These are phyloP conservation scores for Funneliformis geosporum DNA, from an alignment of 192 early-diverging fungal genomes.

Conservation along the genomic window DNA sequence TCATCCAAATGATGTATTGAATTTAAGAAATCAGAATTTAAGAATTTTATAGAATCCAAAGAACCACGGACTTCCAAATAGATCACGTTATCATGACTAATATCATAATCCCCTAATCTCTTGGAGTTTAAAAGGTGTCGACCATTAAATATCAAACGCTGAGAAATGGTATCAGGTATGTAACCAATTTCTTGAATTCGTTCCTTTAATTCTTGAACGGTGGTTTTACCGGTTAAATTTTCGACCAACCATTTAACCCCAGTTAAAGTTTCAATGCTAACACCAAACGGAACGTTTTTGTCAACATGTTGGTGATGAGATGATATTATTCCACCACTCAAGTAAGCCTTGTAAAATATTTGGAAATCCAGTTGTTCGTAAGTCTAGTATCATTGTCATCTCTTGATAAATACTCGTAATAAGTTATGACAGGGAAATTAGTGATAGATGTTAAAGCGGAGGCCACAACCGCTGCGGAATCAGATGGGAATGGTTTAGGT, in stretches of 20 bases:
- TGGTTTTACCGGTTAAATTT: neutral
- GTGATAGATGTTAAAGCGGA: neutral
- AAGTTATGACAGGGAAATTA: neutral
- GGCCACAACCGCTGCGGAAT: neutral
- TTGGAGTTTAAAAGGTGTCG: neutral
- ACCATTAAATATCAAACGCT: neutral
- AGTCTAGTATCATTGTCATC: neutral
- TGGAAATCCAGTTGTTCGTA: conserved; percentile 3
- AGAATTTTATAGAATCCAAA: neutral
- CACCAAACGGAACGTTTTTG: neutral
- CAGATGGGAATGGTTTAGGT: neutral
- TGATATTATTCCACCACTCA: neutral
- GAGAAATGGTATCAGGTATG: neutral
- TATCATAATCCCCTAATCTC: neutral
- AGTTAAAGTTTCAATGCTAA: neutral
- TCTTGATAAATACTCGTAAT: neutral
- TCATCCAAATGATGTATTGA: neutral
- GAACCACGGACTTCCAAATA: neutral
- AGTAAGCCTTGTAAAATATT: neutral
- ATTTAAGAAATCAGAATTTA: conserved; percentile 1
- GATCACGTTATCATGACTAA: neutral
- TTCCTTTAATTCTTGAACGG: neutral
- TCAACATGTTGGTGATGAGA: neutral
- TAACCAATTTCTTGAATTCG: neutral
- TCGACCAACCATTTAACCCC: neutral